phyloP scores from a whole-genome alignment of 148 eudicot genomes.

The Arctostaphylos glauca region DNA sequence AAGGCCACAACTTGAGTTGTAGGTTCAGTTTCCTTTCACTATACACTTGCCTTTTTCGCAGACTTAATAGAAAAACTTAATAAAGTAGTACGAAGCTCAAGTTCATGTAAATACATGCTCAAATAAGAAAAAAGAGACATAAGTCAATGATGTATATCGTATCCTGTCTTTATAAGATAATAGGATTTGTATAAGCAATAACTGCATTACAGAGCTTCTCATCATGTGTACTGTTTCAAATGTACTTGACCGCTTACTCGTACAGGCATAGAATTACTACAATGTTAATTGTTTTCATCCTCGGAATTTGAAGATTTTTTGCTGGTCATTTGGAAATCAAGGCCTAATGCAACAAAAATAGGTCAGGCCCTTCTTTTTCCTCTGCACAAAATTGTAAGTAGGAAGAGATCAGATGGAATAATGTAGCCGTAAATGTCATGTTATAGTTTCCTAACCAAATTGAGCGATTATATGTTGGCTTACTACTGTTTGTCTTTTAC shows the following conservation, averaged over 20 bases:
- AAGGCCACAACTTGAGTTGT: conserved; percentile 33
- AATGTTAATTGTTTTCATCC: not conserved
- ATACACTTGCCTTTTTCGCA: not conserved
- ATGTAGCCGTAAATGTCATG: not conserved
- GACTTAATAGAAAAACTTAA: not conserved
- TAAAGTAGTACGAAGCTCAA: not conserved
- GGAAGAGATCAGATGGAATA: conserved; percentile 16
- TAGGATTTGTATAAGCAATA: not conserved
- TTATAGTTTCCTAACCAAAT: not conserved
- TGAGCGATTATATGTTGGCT: not conserved
- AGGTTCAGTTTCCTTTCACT: not conserved
- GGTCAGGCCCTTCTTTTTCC: conserved; percentile 32
- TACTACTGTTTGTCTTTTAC: not conserved
- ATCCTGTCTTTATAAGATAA: not conserved
- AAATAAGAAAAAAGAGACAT: not conserved
- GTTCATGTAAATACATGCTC: not conserved
- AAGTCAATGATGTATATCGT: not conserved
- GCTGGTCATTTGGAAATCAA: conserved; percentile 5
- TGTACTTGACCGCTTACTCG: not conserved
- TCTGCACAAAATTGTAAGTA: conserved; percentile 26
- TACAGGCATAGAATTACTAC: not conserved
- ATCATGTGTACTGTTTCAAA: not conserved
- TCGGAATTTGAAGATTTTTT: not conserved
- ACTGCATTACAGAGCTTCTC: not conserved
- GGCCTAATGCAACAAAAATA: conserved; percentile 39